These are phyloP conservation scores for Daldinia vernicosa DNA, from an alignment of 495 filamentous ascomycete genomes.

Conservation along the genomic window DNA sequence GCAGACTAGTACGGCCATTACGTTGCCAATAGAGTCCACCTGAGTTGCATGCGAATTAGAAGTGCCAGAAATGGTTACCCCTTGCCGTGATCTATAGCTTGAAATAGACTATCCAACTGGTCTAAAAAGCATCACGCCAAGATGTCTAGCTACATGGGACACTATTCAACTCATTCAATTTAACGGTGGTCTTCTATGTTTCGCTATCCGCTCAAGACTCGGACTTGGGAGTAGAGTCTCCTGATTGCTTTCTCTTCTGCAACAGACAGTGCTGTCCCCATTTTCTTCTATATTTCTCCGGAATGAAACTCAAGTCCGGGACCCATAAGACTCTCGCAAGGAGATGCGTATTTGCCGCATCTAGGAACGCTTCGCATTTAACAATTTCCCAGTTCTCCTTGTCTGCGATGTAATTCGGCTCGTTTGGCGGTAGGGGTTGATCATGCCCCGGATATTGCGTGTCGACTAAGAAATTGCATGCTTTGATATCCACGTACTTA, in stretches of 20 bases:
- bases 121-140: not conserved
- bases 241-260: slow-evolving; percentile 56
- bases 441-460: slow-evolving; percentile 73
- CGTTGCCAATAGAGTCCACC: slow-evolving; percentile 21
- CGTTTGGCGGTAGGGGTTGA: slow-evolving; percentile 59
- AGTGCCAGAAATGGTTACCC: not conserved
- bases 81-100: not conserved
- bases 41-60: slow-evolving; percentile 8
- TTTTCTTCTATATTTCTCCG: slow-evolving; percentile 70
- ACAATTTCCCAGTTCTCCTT: slow-evolving; percentile 75
- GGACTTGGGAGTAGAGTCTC: not conserved
- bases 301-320: slow-evolving; percentile 76
- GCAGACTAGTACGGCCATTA: slow-evolving; percentile 3
- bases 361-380: slow-evolving; percentile 79
- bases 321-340: slow-evolving; percentile 86
- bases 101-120: slow-evolving; percentile 8
- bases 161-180: slow-evolving; percentile 4
- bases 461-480: slow-evolving; percentile 88
- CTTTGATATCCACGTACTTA: slow-evolving; percentile 83
- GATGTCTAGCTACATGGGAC: not conserved
- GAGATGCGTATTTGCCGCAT: slow-evolving; percentile 75
- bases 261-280: slow-evolving; percentile 89
- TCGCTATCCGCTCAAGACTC: not conserved
- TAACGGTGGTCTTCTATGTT: not conserved
- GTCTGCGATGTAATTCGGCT: slow-evolving; percentile 80